These are phyloP conservation scores for Amauroascus niger DNA, from an alignment of 2,329 filamentous ascomycete genomes.

Conservation along the genomic window DNA sequence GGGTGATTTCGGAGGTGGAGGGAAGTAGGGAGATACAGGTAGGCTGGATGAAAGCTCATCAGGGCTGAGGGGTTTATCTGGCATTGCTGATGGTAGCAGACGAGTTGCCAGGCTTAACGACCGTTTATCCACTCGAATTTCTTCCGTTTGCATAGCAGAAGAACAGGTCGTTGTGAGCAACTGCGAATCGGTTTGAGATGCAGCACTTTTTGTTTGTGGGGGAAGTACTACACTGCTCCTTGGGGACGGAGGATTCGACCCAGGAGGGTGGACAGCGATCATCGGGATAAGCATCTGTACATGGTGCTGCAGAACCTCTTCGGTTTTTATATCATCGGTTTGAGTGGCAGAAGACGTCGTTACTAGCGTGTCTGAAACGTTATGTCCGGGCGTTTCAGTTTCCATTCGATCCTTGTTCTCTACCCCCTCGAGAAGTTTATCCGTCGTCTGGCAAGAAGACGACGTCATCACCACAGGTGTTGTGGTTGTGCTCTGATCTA, in stretches of 20 bases:
- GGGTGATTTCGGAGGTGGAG: slow-evolving; percentile 28
- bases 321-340: slow-evolving; percentile 23
- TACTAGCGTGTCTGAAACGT: slow-evolving; percentile 9
- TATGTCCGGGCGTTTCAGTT: slow-evolving; percentile 1
- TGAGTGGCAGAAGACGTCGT: slow-evolving; percentile 24
- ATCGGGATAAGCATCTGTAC: slow-evolving; percentile 55
- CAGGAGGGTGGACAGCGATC: slow-evolving; percentile 85
- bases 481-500: slow-evolving; percentile 29
- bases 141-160: slow-evolving; percentile 72
- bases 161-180: slow-evolving; percentile 42
- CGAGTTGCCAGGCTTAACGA: slow-evolving; percentile 65
- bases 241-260: slow-evolving; percentile 71
- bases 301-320: slow-evolving; percentile 6
- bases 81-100: slow-evolving; percentile 67
- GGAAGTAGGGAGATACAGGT: slow-evolving; percentile 28
- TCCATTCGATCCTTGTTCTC: slow-evolving; percentile 28
- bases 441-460: slow-evolving; percentile 36
- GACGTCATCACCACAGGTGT: slow-evolving; percentile 32
- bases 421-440: slow-evolving; percentile 29
- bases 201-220: slow-evolving; percentile 68
- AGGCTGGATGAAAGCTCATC: slow-evolving; percentile 20
- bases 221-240: slow-evolving; percentile 65
- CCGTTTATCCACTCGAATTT: slow-evolving; percentile 73
- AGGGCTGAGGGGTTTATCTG: slow-evolving; percentile 40
- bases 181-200: slow-evolving; percentile 62